A percentile compares a stretch with the other conserved stretches of the same genome.
Conservation (phyloP, 345 rosid genomes). For the Populus deltoides region DNA sequence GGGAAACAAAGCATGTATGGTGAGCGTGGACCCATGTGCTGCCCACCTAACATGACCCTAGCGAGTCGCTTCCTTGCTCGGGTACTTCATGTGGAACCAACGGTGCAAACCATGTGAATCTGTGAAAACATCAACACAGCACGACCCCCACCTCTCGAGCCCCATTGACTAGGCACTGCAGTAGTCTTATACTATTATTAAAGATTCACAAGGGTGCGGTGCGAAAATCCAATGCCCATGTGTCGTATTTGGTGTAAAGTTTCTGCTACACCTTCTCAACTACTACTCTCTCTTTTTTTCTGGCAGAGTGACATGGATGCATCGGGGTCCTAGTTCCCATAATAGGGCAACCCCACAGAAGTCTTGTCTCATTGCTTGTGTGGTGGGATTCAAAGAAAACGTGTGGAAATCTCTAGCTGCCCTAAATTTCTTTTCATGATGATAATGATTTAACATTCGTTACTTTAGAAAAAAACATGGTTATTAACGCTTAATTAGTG, state of each 20-base stretch:
- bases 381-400: constrained; percentile 6
- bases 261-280: constrained; percentile 26
- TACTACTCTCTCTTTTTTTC: constrained; percentile 18
- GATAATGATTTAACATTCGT: not conserved
- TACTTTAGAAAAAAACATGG: not conserved
- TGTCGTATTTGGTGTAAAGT: constrained; percentile 31
- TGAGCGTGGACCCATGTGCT: constrained; percentile 32
- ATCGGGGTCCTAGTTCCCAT: constrained; percentile 13
- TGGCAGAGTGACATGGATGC: constrained; percentile 13
- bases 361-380: not conserved
- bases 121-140: not conserved
- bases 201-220: constrained; percentile 1
- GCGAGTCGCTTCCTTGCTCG: not conserved
- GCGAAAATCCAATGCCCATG: constrained; percentile 18
- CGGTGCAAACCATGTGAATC: constrained; percentile 33
- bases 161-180: constrained; percentile 6
- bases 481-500: not conserved
- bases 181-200: not conserved
- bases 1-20: not conserved
- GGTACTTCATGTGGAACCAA: constrained; percentile 7
- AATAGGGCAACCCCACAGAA: constrained; percentile 16
- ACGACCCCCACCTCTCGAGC: not conserved
- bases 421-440: not conserved
- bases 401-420: not conserved
- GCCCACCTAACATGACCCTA: constrained; percentile 35